Evolutionary conservation across 495 filamentous ascomycete genomes (phyloP).

Genomic region (Gamarada debralockiae): DNA sequence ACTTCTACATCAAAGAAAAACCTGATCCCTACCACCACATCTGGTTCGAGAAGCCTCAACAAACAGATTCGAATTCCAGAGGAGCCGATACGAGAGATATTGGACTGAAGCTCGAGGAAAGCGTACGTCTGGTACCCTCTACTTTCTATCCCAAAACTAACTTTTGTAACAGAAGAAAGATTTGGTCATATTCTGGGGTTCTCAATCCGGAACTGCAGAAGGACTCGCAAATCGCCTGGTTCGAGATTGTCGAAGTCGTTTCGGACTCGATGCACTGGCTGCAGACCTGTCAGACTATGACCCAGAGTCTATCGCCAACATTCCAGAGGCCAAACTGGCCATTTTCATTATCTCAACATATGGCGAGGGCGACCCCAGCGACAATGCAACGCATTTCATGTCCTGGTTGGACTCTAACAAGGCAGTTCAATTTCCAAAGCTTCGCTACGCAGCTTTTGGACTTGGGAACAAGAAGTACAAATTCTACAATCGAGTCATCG

Average conservation of each 20-base stretch:
- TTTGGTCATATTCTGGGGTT: slow-evolving; percentile 52
- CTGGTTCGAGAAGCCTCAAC: slow-evolving; percentile 33
- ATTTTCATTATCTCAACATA: slow-evolving; percentile 52
- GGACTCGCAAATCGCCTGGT: slow-evolving; percentile 43
- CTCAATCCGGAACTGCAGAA: slow-evolving; percentile 53
- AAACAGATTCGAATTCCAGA: slow-evolving; percentile 2
- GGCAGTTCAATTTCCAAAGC: slow-evolving; percentile 5
- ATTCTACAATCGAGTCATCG: slow-evolving; percentile 17
- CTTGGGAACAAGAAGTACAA: slow-evolving; percentile 26
- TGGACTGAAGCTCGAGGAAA: slow-evolving; percentile 26
- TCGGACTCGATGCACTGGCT: slow-evolving; percentile 38
- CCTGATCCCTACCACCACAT: slow-evolving; percentile 30
- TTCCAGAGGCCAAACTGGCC: slow-evolving; percentile 38
- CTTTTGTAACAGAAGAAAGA: slow-evolving; percentile 23
- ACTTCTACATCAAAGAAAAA: slow-evolving; percentile 25
- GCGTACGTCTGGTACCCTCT: slow-evolving; percentile 9
- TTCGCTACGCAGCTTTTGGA: slow-evolving; percentile 36
- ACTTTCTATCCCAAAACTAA: too few species aligned
- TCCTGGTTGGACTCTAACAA: slow-evolving; percentile 30
- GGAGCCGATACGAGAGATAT: slow-evolving; percentile 25
- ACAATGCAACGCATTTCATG: slow-evolving; percentile 34
- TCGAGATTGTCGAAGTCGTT: slow-evolving; percentile 39
- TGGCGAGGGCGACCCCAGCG: slow-evolving; percentile 44
- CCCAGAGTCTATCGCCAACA: slow-evolving; percentile 32
- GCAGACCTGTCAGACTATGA: slow-evolving; percentile 51